These are phyloP conservation scores for Fusarium duplospermum DNA, from an alignment of 2,329 filamentous ascomycete genomes.

Conservation along the genomic window DNA sequence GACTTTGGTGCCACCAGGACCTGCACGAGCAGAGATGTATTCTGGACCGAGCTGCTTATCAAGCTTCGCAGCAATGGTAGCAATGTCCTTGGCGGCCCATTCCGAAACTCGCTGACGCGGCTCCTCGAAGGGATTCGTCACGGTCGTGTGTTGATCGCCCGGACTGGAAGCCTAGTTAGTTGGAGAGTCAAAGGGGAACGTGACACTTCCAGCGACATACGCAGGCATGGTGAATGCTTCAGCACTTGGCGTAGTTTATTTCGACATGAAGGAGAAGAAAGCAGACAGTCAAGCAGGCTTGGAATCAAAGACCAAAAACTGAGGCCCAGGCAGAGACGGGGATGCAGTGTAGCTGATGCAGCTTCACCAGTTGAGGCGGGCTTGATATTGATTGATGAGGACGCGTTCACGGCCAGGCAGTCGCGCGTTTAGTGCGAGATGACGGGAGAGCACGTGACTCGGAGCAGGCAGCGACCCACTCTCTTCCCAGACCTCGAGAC, in stretches of 20 bases:
- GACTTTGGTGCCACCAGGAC: constrained; percentile 85
- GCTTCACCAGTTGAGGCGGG: constrained; percentile 14
- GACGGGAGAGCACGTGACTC: constrained; percentile 49
- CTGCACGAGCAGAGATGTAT: constrained; percentile 89
- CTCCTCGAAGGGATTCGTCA: constrained; percentile 86
- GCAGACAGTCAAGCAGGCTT: background rate
- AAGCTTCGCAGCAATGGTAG: constrained; percentile 84
- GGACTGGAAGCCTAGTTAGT: constrained; percentile 60
- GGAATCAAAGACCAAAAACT: background rate
- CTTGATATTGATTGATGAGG: constrained; percentile 27
- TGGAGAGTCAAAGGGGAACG: background rate
- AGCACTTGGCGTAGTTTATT: constrained; percentile 25
- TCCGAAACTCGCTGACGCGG: constrained; percentile 74
- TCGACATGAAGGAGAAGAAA: constrained; percentile 36
- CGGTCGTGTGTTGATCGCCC: constrained; percentile 71
- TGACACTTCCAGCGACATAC: constrained; percentile 48
- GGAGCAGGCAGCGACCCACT: constrained; percentile 6
- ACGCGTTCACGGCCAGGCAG: constrained; percentile 41
- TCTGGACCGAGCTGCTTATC: constrained; percentile 96
- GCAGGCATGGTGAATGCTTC: constrained; percentile 55
- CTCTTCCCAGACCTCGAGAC: background rate
- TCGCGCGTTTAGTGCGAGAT: constrained; percentile 33
- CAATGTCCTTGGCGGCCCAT: constrained; percentile 92
- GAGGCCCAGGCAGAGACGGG: background rate
- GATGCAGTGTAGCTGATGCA: constrained; percentile 1